Conservation (phyloP, 148 eudicot genomes). For the Silene uniflora region DNA sequence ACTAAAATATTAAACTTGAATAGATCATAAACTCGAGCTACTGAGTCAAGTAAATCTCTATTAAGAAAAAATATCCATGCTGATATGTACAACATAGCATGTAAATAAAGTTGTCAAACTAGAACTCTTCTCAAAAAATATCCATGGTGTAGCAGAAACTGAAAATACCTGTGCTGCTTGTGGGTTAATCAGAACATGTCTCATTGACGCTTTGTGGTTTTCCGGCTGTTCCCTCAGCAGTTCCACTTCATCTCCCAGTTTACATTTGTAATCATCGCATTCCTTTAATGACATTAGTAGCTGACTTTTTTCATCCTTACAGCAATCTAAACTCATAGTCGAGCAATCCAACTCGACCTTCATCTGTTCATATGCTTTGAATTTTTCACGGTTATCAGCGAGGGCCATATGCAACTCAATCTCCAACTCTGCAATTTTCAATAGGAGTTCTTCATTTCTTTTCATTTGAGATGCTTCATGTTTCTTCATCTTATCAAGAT, state of each 20-base stretch:
- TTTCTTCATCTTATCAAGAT: conserved; percentile 67
- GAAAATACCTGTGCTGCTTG: conserved; percentile 41
- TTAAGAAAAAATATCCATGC: too few relatives aligned
- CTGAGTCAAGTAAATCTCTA: too few relatives aligned
- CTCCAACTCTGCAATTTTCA: conserved; percentile 63
- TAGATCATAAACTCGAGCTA: neutral
- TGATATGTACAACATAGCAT: too few relatives aligned
- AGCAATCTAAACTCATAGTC: conserved; percentile 76
- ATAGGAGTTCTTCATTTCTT: conserved; percentile 66
- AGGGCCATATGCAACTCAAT: conserved; percentile 46
- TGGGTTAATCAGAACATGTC: conserved; percentile 17
- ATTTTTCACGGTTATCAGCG: conserved; percentile 70
- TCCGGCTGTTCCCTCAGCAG: conserved; percentile 42
- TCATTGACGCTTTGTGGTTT: conserved; percentile 32
- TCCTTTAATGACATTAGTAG: conserved; percentile 50
- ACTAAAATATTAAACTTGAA: neutral
- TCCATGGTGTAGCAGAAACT: neutral
- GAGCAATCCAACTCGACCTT: conserved; percentile 89
- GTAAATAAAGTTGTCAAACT: too few relatives aligned
- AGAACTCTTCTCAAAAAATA: neutral
- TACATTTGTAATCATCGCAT: conserved; percentile 48
- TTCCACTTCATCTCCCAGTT: conserved; percentile 40
- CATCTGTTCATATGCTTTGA: conserved; percentile 57
- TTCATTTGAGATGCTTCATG: conserved; percentile 61
- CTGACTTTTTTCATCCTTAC: conserved; percentile 90